A percentile compares a stretch with the other conserved stretches of the same genome.
Evolutionary conservation across 2,329 filamentous ascomycete genomes (phyloP).

Genomic region (Venturia carpophila): DNA sequence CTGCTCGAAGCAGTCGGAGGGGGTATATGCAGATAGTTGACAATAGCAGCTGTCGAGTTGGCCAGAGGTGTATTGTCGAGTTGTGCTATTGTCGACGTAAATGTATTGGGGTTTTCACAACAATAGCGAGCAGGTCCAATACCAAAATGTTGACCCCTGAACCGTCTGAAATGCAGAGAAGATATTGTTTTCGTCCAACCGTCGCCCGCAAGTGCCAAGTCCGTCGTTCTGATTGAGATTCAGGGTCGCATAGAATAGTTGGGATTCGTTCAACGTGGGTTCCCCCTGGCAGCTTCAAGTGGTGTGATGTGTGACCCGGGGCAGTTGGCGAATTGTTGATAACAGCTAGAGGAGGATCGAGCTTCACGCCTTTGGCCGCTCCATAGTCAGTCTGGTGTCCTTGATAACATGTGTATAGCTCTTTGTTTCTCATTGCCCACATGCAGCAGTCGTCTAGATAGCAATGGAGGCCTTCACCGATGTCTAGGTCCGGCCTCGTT

Average conservation of each 20-base stretch:
- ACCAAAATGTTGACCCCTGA: neutral
- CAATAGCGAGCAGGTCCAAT: neutral
- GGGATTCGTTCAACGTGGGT: neutral
- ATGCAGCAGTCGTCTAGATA: neutral
- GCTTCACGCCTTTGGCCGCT: too few species aligned
- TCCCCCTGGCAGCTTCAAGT: neutral
- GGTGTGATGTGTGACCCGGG: neutral
- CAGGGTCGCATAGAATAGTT: neutral
- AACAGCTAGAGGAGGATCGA: neutral
- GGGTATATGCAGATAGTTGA: neutral
- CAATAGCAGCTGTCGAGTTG: neutral
- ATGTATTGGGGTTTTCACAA: neutral
- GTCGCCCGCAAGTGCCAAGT: too few species aligned
- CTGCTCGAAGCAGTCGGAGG: neutral
- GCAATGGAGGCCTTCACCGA: neutral
- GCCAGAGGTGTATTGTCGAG: neutral
- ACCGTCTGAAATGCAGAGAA: constrained; percentile 8
- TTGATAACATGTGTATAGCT: neutral
- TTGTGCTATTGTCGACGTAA: neutral
- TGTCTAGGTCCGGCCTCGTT: neutral
- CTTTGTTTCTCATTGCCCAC: neutral
- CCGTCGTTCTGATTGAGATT: neutral
- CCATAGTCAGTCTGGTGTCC: neutral
- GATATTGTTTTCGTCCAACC: neutral
- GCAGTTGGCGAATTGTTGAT: neutral